Percentiles rank a stretch among this genome's conserved stretches.
These are phyloP conservation scores for Aspergillus eucalypticola DNA, from an alignment of 2,329 filamentous ascomycete genomes.

Conservation along the genomic window DNA sequence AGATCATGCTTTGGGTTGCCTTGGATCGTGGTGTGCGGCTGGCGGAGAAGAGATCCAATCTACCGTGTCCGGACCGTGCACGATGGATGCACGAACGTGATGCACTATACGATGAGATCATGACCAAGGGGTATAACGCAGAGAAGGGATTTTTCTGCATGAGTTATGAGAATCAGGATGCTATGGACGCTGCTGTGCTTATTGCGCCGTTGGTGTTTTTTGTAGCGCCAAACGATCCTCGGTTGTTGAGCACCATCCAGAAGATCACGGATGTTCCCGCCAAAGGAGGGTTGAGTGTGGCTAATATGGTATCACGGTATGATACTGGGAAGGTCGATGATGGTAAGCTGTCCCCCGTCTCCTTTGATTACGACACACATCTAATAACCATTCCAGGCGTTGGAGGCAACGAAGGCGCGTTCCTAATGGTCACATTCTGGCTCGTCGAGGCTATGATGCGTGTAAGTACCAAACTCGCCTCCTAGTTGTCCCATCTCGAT, in stretches of 20 bases:
- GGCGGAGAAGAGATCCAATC: constrained; percentile 67
- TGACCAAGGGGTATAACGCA: constrained; percentile 74
- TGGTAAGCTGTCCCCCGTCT: constrained; percentile 46
- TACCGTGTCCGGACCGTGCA: constrained; percentile 69
- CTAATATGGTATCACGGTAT: constrained; percentile 74
- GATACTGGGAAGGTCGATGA: constrained; percentile 69
- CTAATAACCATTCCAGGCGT: constrained; percentile 54
- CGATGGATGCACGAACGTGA: constrained; percentile 69
- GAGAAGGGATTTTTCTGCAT: constrained; percentile 71
- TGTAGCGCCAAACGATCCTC: constrained; percentile 73
- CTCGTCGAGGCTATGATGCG: constrained; percentile 75
- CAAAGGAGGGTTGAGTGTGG: constrained; percentile 72
- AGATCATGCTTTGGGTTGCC: constrained; percentile 81
- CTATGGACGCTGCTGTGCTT: constrained; percentile 64
- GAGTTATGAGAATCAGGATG: constrained; percentile 70
- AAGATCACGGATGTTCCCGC: constrained; percentile 71
- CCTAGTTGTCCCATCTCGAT: background rate
- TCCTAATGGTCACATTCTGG: constrained; percentile 83
- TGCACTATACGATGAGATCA: constrained; percentile 70
- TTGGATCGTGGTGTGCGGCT: constrained; percentile 74
- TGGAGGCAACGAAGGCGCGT: constrained; percentile 72
- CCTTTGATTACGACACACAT: too few relatives aligned
- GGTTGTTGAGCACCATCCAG: constrained; percentile 72
- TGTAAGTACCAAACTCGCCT: constrained; percentile 48
- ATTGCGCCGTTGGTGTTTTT: constrained; percentile 80